phyloP scores from a whole-genome alignment of 2,329 filamentous ascomycete species.

The Huntiella bhutanensis region DNA sequence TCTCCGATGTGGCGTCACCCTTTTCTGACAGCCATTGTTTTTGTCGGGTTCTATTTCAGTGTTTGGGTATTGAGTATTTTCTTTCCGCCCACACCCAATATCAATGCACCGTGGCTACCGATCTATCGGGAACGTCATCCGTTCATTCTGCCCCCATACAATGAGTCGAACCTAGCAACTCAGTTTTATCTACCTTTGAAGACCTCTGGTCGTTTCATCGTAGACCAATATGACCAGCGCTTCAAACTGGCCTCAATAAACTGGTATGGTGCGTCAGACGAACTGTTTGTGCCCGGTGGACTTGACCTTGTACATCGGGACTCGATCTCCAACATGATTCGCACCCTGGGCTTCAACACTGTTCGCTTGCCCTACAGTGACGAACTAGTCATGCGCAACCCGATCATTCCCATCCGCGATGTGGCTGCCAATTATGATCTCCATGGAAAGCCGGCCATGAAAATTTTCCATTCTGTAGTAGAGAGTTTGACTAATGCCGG shows the following conservation, averaged over 20 bases:
- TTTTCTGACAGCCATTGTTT: constrained; percentile 2
- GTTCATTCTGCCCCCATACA: constrained; percentile 27
- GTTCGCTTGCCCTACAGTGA: constrained; percentile 51
- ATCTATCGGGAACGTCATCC: constrained; percentile 24
- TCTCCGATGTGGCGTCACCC: constrained; percentile 5
- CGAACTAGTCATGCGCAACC: constrained; percentile 43
- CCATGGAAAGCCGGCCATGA: constrained; percentile 34
- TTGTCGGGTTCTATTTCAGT: background rate
- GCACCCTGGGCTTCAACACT: constrained; percentile 47
- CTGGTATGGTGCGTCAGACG: constrained; percentile 53
- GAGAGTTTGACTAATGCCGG: constrained; percentile 40
- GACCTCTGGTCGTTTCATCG: constrained; percentile 39
- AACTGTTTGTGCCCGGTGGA: constrained; percentile 44
- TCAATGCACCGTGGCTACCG: constrained; percentile 27
- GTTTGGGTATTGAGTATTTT: constrained; percentile 7
- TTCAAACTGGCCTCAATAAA: constrained; percentile 48
- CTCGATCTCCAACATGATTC: constrained; percentile 40
- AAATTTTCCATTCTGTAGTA: constrained; percentile 41
- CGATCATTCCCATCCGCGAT: constrained; percentile 26
- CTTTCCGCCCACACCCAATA: constrained; percentile 5
- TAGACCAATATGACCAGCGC: constrained; percentile 35
- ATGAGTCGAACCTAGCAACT: constrained; percentile 23
- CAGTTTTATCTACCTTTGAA: constrained; percentile 37
- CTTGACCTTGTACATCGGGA: constrained; percentile 43
- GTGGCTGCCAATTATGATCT: constrained; percentile 43